Conservation (phyloP, 495 filamentous ascomycete species). For the Aspergillus coremiiformis region DNA sequence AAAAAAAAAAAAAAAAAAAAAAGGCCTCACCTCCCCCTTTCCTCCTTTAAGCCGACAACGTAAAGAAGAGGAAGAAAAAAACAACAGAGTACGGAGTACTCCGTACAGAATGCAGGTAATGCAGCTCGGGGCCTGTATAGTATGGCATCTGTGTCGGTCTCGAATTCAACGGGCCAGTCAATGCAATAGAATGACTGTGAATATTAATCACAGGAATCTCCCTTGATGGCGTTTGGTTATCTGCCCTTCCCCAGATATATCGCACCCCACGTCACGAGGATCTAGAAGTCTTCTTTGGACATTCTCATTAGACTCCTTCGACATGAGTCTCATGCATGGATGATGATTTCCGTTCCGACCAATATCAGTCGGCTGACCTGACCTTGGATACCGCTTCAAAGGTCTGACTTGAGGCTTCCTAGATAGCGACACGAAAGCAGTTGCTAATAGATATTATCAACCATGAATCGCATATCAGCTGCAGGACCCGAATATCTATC, state of each 20-base stretch:
- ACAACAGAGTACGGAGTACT: too few relatives aligned
- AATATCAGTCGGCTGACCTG: not conserved
- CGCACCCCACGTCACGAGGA: conserved; percentile 19
- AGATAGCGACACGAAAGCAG: conserved; percentile 14
- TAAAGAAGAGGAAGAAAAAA: too few relatives aligned
- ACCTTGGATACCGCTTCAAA: not conserved
- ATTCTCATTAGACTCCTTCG: not conserved
- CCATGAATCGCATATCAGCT: conserved; percentile 19
- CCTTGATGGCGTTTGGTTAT: not conserved
- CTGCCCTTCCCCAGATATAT: conserved; percentile 19
- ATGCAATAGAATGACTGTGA: conserved; percentile 1
- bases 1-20: conserved; percentile 1
- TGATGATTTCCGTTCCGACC: not conserved
- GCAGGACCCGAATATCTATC: conserved; percentile 12
- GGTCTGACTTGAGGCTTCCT: not conserved
- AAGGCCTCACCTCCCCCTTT: conserved; percentile 10
- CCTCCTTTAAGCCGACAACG: not conserved
- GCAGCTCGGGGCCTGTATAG: too few relatives aligned
- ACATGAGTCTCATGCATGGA: not conserved
- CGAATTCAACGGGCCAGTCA: not conserved
- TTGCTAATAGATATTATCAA: conserved; percentile 23
- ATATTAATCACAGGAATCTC: conserved; percentile 11
- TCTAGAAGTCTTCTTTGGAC: not conserved
- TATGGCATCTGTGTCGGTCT: too few relatives aligned
- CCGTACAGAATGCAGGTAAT: not conserved